Evolutionary conservation across 139 green algal species (phyloP), one percentile per base, ranked within the genome.

Genomic region (Ettlia oleoabundans): DNA sequence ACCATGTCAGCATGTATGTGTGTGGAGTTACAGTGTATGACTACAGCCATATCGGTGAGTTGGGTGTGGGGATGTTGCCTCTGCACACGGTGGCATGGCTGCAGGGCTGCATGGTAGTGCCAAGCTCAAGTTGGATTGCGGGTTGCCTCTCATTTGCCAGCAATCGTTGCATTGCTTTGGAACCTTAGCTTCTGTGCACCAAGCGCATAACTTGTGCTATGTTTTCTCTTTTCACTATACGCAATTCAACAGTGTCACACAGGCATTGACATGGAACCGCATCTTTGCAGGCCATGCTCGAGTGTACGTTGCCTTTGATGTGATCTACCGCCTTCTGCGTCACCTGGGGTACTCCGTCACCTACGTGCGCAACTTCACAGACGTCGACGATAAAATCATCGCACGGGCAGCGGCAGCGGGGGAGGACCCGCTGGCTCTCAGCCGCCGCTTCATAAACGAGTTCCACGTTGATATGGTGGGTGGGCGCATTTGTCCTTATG

Each of bases 331-430:
- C 53, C 83, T 93, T 52, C 88, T 99, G 67, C 61, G 68, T 10
- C 67, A 84, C 38, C 69, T 95, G 30, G 82, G 89, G 5, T 97
- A 95, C 68, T 71, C 94, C 32, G 95, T 98, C 21, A 82, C 62
- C 5, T 94, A 94, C 30, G 86, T 89, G 8, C 86, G 91, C 55
- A 94, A 94, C 77, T 92, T 94, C 76, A 94, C 90, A 0, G 96
- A 99, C 81, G 92, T 99, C 9, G 96, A 99, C 81, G 97, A 99
- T 89, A 99, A 99, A 88, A 99, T 99, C 89, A 98, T 99, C 53
- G 92, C 92, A 2, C 85, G 97, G 2, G 95, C 95, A 9, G 40
- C 80, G 2, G 88, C 96, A 51, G 41, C 42, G 0, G 92, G 93
- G 5, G 93, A 97, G 80, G 92, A 96, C 41, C 90, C 93, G 6